Evolutionary conservation across 495 filamentous ascomycete genomes (phyloP), one percentile per base, ranked within the genome.

Genomic region (Penicillium verhagenii): DNA sequence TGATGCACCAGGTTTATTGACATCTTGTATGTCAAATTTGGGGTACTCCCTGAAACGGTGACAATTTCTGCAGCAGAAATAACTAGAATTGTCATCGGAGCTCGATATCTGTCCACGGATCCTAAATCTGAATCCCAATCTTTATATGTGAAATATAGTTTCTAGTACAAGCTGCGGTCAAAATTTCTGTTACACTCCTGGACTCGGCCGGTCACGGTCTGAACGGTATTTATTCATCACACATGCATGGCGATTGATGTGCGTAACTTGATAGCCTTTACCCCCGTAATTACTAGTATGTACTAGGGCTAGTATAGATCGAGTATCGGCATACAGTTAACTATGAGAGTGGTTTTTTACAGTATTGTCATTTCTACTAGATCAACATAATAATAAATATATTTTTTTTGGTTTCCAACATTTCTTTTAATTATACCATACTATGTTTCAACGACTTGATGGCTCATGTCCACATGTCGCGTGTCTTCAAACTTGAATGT

Each of bases 21-120:
- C 13, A 16, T 1, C 6, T 4, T n/a, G 13, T 35, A 35, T 3
- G 29, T 9, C 14, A 14, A 10, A 33, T 33, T 35, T 16, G n/a
- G 9, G 4, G 10, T 10, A 23, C 39, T 23, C 42, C 2, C 13
- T n/a, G 14, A 13, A 4, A 5, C 33, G 26, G 26, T 33, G 45
- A 7, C 23, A 14, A 5, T 47, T 47, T 25, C 5, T n/a, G 25
- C 19, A 21, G n/a, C 16, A 10, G 25, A 18, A n/a, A 6, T 21
- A 13, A 16, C 45, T 48, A 48, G 19, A 21, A 48, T 8, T 31
- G 45, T 48, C 25, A 21, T 48, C 45, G 45, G 45, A 33, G 45
- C 24, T 24, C 10, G 9, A 3, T 9, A 33, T 35, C 2, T 18
- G 26, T 11, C 45, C 28, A 48, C 14, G 28, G 45, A 35, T 26